Evolutionary conservation across 192 early-diverging fungal species (phyloP).

Genomic region (Rhizophagus prolifer): DNA sequence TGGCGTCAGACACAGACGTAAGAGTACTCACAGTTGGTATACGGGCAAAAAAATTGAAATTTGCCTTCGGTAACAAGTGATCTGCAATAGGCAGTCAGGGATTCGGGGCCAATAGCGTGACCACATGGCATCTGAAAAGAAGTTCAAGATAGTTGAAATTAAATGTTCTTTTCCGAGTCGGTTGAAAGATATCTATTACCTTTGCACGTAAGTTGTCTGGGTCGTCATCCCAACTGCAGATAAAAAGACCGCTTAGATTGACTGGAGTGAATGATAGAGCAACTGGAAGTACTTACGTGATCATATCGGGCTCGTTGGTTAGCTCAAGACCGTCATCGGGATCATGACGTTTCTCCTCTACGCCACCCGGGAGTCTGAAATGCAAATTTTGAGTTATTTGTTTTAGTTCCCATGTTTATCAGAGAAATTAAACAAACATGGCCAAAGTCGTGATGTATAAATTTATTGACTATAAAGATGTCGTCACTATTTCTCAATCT

Average conservation of each 20-base stretch:
- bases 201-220: constrained; percentile 14
- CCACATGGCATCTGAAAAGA: constrained; percentile 13
- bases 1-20: background rate
- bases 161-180: background rate
- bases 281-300: constrained; percentile 8
- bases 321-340: background rate
- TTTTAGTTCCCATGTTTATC: too few species aligned
- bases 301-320: constrained; percentile 14
- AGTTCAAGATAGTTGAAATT: constrained; percentile 3
- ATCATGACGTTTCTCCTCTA: constrained; percentile 5
- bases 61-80: constrained; percentile 18
- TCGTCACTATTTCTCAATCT: background rate
- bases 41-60: constrained; percentile 22
- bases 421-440: too few species aligned
- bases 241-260: constrained; percentile 12
- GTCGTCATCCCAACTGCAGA: constrained; percentile 1
- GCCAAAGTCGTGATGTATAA: too few species aligned
- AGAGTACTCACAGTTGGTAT: background rate
- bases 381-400: background rate
- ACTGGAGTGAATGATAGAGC: background rate
- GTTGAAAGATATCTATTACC: constrained; percentile 15
- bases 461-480: background rate
- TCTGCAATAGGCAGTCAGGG: constrained; percentile 13
- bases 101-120: constrained; percentile 6
- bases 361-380: constrained; percentile 15